Conservation (phyloP, 371 early-diverging fungal genomes). For the Mortierella polycephala region DNA sequence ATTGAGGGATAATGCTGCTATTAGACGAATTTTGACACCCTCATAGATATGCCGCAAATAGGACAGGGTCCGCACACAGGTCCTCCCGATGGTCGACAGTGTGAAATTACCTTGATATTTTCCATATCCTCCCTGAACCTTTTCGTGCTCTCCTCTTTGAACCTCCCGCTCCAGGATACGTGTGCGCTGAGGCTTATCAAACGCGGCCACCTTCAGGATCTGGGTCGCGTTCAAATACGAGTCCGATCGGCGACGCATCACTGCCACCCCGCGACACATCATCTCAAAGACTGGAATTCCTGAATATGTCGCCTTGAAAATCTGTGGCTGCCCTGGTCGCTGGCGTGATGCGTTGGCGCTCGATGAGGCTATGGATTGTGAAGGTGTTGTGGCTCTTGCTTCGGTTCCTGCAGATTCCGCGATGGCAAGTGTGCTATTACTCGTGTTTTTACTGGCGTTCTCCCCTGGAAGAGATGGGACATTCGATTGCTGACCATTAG, state of each 20-base stretch:
- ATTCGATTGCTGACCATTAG: not conserved
- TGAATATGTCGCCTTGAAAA: constrained; percentile 83
- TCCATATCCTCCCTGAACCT: constrained; percentile 96
- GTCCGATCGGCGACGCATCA: constrained; percentile 89
- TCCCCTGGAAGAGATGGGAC: too few species aligned
- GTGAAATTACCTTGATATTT: constrained; percentile 79
- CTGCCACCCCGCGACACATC: constrained; percentile 82
- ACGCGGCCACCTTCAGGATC: constrained; percentile 92
- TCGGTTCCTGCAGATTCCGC: too few species aligned
- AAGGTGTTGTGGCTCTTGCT: too few species aligned
- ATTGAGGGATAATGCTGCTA: not conserved
- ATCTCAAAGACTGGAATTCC: constrained; percentile 92
- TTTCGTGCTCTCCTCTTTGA: constrained; percentile 84
- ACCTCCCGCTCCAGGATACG: constrained; percentile 91
- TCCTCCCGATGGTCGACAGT: too few species aligned
- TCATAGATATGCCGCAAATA: too few species aligned
- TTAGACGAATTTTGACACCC: too few species aligned
- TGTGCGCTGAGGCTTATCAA: constrained; percentile 90
- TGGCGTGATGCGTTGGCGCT: constrained; percentile 41
- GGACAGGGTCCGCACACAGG: too few species aligned
- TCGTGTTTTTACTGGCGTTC: too few species aligned
- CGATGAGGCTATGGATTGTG: too few species aligned
- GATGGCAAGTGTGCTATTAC: too few species aligned
- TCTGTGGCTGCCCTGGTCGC: constrained; percentile 42
- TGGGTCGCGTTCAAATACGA: constrained; percentile 94